These are phyloP conservation scores for Clarireedia monteithiana DNA, from an alignment of 2,329 filamentous ascomycete species.

Conservation along the genomic window DNA sequence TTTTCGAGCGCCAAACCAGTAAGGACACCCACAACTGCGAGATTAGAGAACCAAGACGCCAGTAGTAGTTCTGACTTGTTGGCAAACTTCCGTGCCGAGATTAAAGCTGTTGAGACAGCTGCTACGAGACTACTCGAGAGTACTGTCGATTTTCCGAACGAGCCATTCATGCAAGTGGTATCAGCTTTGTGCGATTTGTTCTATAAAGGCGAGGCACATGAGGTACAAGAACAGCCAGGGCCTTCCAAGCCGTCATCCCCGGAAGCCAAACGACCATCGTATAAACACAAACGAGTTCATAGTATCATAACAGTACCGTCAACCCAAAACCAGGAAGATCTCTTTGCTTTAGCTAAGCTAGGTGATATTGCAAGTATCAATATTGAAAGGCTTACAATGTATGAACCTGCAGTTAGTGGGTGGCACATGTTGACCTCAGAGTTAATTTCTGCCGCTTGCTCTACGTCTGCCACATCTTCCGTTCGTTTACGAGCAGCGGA, in stretches of 20 bases:
- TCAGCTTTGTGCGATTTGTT: constrained; percentile 67
- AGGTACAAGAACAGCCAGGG: constrained; percentile 19
- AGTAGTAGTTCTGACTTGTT: constrained; percentile 34
- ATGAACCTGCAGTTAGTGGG: constrained; percentile 59
- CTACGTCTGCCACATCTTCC: constrained; percentile 38
- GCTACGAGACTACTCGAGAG: constrained; percentile 83
- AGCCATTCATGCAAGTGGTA: constrained; percentile 71
- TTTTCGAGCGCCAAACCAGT: constrained; percentile 47
- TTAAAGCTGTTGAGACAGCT: constrained; percentile 82
- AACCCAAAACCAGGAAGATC: constrained; percentile 51
- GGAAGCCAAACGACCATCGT: constrained; percentile 19
- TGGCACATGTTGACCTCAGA: constrained; percentile 62
- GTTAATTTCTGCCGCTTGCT: constrained; percentile 44
- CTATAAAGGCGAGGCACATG: constrained; percentile 28
- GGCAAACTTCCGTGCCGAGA: constrained; percentile 68
- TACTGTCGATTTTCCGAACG: constrained; percentile 81
- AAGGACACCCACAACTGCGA: constrained; percentile 40
- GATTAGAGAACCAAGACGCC: constrained; percentile 38
- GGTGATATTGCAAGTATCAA: constrained; percentile 69
- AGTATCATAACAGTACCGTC: constrained; percentile 40
- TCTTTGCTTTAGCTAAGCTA: constrained; percentile 65
- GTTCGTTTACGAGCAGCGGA: constrained; percentile 56
- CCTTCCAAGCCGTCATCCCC: constrained; percentile 19
- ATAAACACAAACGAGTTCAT: constrained; percentile 31
- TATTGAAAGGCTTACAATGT: constrained; percentile 62